Evolutionary conservation across 2,329 filamentous ascomycete species (phyloP), one percentile per base, ranked within the genome.

Genomic region (Parafenestella ontariensis): DNA sequence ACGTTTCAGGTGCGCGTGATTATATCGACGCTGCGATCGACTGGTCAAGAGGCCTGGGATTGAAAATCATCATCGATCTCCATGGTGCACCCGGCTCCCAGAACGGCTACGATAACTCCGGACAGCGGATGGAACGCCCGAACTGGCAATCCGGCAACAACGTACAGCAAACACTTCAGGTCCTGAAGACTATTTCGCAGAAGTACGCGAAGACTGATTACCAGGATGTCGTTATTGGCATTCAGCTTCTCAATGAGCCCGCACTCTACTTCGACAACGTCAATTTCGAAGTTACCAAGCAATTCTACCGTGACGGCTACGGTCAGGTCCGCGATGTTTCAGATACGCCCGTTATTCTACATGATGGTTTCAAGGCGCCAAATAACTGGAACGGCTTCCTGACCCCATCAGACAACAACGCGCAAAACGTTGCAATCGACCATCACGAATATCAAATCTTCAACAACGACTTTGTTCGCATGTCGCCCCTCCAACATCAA

Each of bases 381-480:
- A 79, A 74, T 40, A 78, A 77, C 6, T 90, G 85, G 83, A 89
- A 89, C 64, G 83, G 80, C 5, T 86, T 85, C 71, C 78, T 88
- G 62, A 83, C 79, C 2, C 76, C 78, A 1, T 77, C 75, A 0
- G 81, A 83, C 65, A 75, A 79, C 58, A 77, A 80, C 59, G 77
- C 81, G 3, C 77, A 82, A 40, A 82, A 84, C 42, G 82, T 88
- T 36, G 82, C 84, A 41, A 74, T 90, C 58, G 88, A 90, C 66
- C 86, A 87, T 53, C 88, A 90, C 69, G 85, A 89, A 67, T 90
- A 90, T 69, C 84, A 89, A 68, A 79, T 87, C 53, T 89, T 89
- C 74, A 80, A 78, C 54, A 72, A 80, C 21, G 77, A 74, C 0
- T 76, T 83, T 24, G 75, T 88, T 26, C 77, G 78, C 20, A 73